Percentiles rank a stretch among this genome's conserved stretches.
phyloP scores from a whole-genome alignment of 1,139 yeast species.

The Yamadazyma triangularis region DNA sequence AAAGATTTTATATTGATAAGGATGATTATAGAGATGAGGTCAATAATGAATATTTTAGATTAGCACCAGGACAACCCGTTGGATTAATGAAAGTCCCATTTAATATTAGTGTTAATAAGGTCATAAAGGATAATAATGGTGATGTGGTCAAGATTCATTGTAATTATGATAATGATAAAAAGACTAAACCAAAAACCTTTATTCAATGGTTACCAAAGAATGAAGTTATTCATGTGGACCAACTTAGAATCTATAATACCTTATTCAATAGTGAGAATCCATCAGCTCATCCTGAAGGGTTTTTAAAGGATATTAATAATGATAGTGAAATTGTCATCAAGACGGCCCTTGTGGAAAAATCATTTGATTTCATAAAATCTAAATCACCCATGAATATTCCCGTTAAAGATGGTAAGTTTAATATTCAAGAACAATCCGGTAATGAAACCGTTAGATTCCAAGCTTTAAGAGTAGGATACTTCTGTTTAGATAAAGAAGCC shows the following conservation, averaged over 20 bases:
- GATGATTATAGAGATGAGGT: slow-evolving; percentile 74
- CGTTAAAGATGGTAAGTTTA: slow-evolving; percentile 62
- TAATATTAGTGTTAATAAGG: slow-evolving; percentile 68
- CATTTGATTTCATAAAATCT: slow-evolving; percentile 61
- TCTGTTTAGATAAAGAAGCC: slow-evolving; percentile 84
- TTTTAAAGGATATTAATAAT: slow-evolving; percentile 74
- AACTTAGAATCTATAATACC: slow-evolving; percentile 84
- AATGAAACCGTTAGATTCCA: slow-evolving; percentile 95
- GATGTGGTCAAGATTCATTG: slow-evolving; percentile 64
- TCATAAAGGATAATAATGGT: slow-evolving; percentile 62
- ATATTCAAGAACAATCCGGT: slow-evolving; percentile 56
- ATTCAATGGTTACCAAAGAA: slow-evolving; percentile 94
- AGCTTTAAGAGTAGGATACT: slow-evolving; percentile 95
- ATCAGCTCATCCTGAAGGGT: slow-evolving; percentile 81
- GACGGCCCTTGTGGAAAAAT: slow-evolving; percentile 74
- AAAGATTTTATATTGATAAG: slow-evolving; percentile 76
- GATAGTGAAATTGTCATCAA: slow-evolving; percentile 67
- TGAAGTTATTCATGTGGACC: slow-evolving; percentile 52
- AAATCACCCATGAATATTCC: slow-evolving; percentile 78
- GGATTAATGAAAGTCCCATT: slow-evolving; percentile 93
- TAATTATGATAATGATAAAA: slow-evolving; percentile 65
- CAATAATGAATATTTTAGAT: slow-evolving; percentile 66
- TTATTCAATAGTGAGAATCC: slow-evolving; percentile 93
- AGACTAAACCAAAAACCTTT: slow-evolving; percentile 81
- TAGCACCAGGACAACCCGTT: slow-evolving; percentile 91